These are phyloP conservation scores for Mucor lusitanicus DNA, from an alignment of 371 early-diverging fungal genomes.

Conservation along the genomic window DNA sequence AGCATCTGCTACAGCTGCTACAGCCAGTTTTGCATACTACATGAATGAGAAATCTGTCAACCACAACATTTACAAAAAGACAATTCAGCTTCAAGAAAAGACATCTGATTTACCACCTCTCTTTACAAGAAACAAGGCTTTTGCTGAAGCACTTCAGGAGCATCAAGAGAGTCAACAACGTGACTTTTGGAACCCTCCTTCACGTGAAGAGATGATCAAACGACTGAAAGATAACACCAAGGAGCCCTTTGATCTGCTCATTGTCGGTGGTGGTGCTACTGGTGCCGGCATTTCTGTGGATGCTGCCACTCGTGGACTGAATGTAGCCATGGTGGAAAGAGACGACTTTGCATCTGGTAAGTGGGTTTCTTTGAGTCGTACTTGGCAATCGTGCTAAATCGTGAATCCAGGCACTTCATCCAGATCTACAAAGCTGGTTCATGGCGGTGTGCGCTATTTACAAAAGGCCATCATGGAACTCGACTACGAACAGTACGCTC, in stretches of 20 bases:
- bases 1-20: conserved; percentile 31
- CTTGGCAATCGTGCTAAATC: background rate
- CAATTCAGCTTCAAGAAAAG: conserved; percentile 19
- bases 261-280: conserved; percentile 99
- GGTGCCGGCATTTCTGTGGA: conserved; percentile 98
- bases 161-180: conserved; percentile 33
- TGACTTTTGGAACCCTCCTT: conserved; percentile 74
- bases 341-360: conserved; percentile 95
- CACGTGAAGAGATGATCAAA: conserved; percentile 71
- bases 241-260: conserved; percentile 86
- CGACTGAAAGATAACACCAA: conserved; percentile 54
- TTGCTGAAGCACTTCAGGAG: conserved; percentile 40
- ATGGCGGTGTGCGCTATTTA: conserved; percentile 99
- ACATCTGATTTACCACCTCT: conserved; percentile 14
- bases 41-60: conserved; percentile 17
- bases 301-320: conserved; percentile 96
- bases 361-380: background rate
- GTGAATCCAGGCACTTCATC: conserved; percentile 83
- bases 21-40: conserved; percentile 40
- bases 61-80: conserved; percentile 17
- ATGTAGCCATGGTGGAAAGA: conserved; percentile 96
- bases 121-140: conserved; percentile 36
- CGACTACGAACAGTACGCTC: conserved; percentile 96
- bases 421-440: conserved; percentile 97
- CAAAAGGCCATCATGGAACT: conserved; percentile 97